phyloP scores from a whole-genome alignment of 2,329 filamentous ascomycete genomes.

The Cytospora mali region DNA sequence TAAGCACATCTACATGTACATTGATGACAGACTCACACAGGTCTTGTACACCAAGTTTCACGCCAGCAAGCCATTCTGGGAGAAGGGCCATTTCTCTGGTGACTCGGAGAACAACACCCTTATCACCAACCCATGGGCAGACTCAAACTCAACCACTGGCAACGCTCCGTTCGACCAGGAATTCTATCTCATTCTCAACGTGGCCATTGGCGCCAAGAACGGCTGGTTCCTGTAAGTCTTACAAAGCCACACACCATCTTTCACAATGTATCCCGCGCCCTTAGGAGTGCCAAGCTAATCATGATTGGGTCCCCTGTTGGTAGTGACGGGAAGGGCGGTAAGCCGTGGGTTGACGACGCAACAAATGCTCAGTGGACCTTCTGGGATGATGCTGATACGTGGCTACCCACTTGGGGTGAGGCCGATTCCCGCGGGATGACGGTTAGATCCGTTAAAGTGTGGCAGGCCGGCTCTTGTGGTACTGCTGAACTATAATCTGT shows the following conservation, averaged over 20 bases:
- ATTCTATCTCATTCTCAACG: conserved; percentile 55
- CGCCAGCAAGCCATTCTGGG: conserved; percentile 41
- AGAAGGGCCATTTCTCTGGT: conserved; percentile 46
- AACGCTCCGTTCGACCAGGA: conserved; percentile 55
- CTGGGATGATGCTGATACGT: conserved; percentile 44
- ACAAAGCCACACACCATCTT: not conserved
- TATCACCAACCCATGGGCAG: conserved; percentile 48
- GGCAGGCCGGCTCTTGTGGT: conserved; percentile 42
- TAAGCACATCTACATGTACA: conserved; percentile 56
- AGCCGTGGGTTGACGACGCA: conserved; percentile 50
- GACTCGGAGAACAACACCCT: conserved; percentile 46
- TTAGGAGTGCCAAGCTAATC: conserved; percentile 20
- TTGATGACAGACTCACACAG: conserved; percentile 48
- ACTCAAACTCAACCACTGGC: conserved; percentile 39
- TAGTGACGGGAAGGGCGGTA: conserved; percentile 46
- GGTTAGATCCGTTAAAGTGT: conserved; percentile 51
- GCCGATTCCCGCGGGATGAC: conserved; percentile 48
- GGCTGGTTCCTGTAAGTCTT: conserved; percentile 49
- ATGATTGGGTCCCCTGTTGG: not conserved
- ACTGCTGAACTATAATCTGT: conserved; percentile 21
- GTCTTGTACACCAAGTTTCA: conserved; percentile 44
- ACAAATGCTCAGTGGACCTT: conserved; percentile 45
- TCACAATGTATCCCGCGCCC: not conserved
- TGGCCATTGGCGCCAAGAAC: conserved; percentile 52
- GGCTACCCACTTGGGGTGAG: conserved; percentile 52